These are phyloP conservation scores for Pochonia chlamydosporia DNA, from an alignment of 2,329 filamentous ascomycete species.

Conservation along the genomic window DNA sequence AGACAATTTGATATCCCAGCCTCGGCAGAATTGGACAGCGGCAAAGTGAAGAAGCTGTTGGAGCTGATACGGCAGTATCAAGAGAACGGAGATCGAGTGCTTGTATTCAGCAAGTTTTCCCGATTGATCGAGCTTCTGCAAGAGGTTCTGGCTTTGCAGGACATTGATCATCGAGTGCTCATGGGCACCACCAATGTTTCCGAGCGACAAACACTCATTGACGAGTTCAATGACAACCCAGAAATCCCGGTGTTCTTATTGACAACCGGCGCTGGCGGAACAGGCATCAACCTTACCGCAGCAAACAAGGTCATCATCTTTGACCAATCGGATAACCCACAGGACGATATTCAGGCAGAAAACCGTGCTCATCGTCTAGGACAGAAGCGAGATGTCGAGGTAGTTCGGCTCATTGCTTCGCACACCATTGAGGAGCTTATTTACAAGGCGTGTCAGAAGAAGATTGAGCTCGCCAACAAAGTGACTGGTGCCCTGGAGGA, in stretches of 20 bases:
- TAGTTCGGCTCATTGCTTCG: conserved; percentile 75
- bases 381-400: conserved; percentile 84
- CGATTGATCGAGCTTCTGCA: conserved; percentile 87
- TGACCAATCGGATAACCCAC: conserved; percentile 94
- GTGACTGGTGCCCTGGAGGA: conserved; percentile 39
- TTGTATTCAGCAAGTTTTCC: conserved; percentile 93
- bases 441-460: conserved; percentile 83
- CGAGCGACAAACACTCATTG: conserved; percentile 80
- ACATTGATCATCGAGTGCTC: conserved; percentile 75
- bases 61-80: conserved; percentile 69
- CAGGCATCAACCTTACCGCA: conserved; percentile 89
- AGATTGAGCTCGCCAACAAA: conserved; percentile 75
- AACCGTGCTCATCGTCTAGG: conserved; percentile 94
- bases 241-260: conserved; percentile 87
- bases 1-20: conserved; percentile 47
- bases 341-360: conserved; percentile 97
- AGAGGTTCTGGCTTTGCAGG: conserved; percentile 67
- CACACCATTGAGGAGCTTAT: conserved; percentile 91
- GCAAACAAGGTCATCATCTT: conserved; percentile 98
- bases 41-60: conserved; percentile 79
- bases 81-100: conserved; percentile 73
- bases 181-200: conserved; percentile 79
- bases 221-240: conserved; percentile 72
- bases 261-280: conserved; percentile 90
- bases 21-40: conserved; percentile 55